phyloP scores from a whole-genome alignment of 306 rosid genomes.

The Dryas alaskensis region DNA sequence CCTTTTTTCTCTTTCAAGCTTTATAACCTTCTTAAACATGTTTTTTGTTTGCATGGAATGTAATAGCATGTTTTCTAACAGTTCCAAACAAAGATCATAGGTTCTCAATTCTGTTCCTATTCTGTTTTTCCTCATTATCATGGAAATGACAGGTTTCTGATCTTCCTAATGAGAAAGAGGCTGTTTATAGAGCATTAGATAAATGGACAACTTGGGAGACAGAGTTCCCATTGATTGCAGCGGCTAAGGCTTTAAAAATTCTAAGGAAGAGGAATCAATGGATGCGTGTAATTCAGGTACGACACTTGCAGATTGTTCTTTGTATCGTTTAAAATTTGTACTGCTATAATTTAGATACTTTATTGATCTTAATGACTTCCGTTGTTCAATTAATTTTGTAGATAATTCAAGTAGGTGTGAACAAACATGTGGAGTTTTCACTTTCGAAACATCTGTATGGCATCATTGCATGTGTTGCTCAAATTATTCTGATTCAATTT shows the following conservation, averaged over 20 bases:
- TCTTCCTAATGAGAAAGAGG: conserved; percentile 81
- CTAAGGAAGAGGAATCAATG: conserved; percentile 64
- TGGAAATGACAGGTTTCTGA: conserved; percentile 50
- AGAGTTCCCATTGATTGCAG: conserved; percentile 89
- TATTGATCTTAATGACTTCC: not conserved
- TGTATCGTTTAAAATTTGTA: not conserved
- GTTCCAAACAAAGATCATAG: not conserved
- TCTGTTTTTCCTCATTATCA: conserved; percentile 4
- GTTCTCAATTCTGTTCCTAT: conserved; percentile 4
- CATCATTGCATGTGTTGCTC: not conserved
- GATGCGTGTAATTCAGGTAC: conserved; percentile 77
- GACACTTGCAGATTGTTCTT: conserved; percentile 5
- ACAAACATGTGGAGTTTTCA: not conserved
- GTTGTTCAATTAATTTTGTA: not conserved
- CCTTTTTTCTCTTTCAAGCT: conserved; percentile 8
- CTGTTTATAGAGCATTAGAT: conserved; percentile 85
- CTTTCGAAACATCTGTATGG: not conserved
- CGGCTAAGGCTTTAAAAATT: conserved; percentile 71
- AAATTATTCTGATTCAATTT: not conserved
- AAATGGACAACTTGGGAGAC: conserved; percentile 96
- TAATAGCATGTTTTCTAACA: not conserved
- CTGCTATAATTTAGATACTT: not conserved
- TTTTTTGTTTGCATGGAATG: not conserved
- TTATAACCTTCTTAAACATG: not conserved
- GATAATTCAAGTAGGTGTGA: not conserved